A percentile compares a stretch with the other conserved stretches of the same genome.
These are phyloP conservation scores for Eucalyptus tenuipes DNA, from an alignment of 345 rosid genomes.

Conservation along the genomic window DNA sequence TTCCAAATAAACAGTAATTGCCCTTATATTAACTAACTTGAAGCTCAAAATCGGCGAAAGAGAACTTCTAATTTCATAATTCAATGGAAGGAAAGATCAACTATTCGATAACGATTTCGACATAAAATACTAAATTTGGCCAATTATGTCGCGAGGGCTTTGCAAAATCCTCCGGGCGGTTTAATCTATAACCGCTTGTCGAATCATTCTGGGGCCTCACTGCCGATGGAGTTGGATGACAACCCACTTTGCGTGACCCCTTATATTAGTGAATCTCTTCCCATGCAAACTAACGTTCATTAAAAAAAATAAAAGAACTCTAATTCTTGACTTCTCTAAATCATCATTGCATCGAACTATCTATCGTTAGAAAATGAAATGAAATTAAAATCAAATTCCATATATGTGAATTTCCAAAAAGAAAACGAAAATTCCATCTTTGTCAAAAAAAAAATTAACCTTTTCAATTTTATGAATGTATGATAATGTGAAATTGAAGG, in stretches of 20 bases:
- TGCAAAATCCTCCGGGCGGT: background rate
- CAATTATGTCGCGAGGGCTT: background rate
- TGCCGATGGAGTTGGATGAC: background rate
- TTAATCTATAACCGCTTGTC: accelerated
- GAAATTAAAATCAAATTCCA: background rate
- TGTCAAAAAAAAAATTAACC: too few species aligned
- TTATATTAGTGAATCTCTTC: background rate
- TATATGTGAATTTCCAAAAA: background rate
- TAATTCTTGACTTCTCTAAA: background rate
- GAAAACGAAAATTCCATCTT: background rate
- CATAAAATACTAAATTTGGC: background rate
- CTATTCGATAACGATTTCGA: accelerated
- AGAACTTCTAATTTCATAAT: background rate
- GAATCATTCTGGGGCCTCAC: background rate
- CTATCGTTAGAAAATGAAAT: background rate
- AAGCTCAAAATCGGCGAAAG: background rate
- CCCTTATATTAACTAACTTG: background rate
- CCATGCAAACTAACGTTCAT: background rate
- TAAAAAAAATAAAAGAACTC: too few species aligned
- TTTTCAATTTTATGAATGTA: background rate
- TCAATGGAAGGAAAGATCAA: background rate
- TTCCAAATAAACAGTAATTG: background rate
- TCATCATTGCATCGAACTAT: accelerated
- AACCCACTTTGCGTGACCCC: background rate
- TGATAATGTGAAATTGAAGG: background rate